Evolutionary conservation across 2,329 filamentous ascomycete genomes (phyloP), one percentile per base, ranked within the genome.

Genomic region (Alternaria novae-zelandiae): DNA sequence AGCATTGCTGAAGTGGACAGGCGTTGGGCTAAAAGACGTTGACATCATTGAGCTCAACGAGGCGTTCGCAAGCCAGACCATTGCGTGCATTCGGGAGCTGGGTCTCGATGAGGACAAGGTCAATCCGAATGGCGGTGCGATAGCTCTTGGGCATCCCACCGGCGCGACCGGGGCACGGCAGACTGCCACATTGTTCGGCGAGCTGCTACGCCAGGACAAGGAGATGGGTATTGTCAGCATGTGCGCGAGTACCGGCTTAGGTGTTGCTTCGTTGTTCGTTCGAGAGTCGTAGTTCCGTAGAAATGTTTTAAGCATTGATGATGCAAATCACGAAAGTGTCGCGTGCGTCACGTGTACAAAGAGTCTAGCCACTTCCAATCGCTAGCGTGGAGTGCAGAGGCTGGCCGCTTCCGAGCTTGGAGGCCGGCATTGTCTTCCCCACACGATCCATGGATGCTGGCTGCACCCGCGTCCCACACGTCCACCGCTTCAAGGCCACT

Each of bases 41-140:
- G 96, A 98, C 77, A 87, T 98, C 51, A 85, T 95, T 71, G 95
- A 98, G 86, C 82, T 99, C 77, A 98, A 98, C 83, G 95, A 98
- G 86, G 95, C 96, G 1, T 98, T 98, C 75, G 95, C 94, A 32
- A 96, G 92, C 63, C 97, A 98, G 93, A 94, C 93, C 2, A 92
- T 97, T 44, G 97, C 97, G 86, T 97, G 94, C 82, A 85, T 92
- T 54, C 79, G 83, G 43, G 79, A 74, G 73, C 86, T 96, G 47
- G 87, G 87, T 59, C 81, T 95, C 49, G 89, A 92, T 74, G 87
- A 87, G 79, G 82, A 87, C 74, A 94, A 93, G 86, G 88, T 95
- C 86, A 96, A 95, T 83, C 87, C 90, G 20, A 87, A 91, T 65
- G 92, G 92, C 69, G 92, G 92, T 66, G 92, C 92, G 68, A 94